phyloP scores from a whole-genome alignment of 805 yeast species.

The Schizosaccharomyces japonicus region DNA sequence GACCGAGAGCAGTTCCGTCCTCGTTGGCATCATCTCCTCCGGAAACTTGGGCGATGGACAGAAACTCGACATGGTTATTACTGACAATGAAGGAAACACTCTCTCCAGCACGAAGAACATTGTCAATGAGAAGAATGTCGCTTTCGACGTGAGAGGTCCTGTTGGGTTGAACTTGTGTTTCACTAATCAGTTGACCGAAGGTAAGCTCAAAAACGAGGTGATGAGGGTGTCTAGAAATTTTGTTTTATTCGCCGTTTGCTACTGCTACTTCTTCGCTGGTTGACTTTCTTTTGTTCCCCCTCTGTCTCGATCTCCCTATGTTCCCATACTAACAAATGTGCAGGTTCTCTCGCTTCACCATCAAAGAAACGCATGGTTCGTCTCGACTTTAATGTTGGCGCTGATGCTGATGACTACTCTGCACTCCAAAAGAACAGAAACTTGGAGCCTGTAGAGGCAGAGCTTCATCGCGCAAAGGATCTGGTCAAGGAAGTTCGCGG shows the following conservation, averaged over 20 bases:
- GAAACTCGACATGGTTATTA: conserved; percentile 29
- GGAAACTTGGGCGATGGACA: conserved; percentile 81
- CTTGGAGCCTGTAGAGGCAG: conserved; percentile 78
- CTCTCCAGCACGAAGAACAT: conserved; percentile 56
- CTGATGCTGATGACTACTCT: conserved; percentile 96
- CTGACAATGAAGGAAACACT: conserved; percentile 32
- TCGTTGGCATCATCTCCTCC: conserved; percentile 49
- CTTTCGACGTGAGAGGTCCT: neutral
- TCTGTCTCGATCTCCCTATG: no score
- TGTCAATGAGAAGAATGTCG: conserved; percentile 32
- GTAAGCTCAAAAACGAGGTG: neutral
- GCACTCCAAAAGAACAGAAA: conserved; percentile 79
- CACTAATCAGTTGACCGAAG: conserved; percentile 16
- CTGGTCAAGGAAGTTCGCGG: conserved; percentile 55
- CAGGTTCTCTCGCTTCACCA: conserved; percentile 19
- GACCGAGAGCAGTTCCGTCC: conserved; percentile 62
- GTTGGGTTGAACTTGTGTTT: conserved; percentile 56
- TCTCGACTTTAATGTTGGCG: conserved; percentile 80
- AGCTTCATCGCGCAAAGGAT: conserved; percentile 67
- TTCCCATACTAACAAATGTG: no score
- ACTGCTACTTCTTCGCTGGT: no score
- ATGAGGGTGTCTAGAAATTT: no score
- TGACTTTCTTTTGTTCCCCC: no score
- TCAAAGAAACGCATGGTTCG: conserved; percentile 41
- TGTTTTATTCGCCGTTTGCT: neutral